Evolutionary conservation across 371 early-diverging fungal species (phyloP).

Genomic region (Basidiobolus meristosporus): DNA sequence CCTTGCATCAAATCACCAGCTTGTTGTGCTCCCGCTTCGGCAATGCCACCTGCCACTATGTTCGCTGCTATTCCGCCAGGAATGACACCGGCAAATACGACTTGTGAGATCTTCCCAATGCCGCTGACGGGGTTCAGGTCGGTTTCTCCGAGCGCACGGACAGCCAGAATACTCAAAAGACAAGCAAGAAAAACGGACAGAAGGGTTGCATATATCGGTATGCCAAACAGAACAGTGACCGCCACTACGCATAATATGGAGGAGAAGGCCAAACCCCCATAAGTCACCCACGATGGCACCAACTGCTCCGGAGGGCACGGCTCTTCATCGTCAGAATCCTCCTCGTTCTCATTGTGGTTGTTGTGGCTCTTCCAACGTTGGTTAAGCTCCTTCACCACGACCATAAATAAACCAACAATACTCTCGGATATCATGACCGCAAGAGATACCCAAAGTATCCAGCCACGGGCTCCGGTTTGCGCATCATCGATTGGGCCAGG

Average conservation of each 20-base stretch:
- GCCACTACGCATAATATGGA: constrained; percentile 30
- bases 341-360: constrained; percentile 11
- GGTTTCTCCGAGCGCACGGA: constrained; percentile 61
- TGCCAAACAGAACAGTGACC: constrained; percentile 34
- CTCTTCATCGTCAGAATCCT: constrained; percentile 13
- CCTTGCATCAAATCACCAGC: constrained; percentile 11
- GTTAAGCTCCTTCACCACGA: constrained; percentile 16
- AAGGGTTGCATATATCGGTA: constrained; percentile 16
- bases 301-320: constrained; percentile 12
- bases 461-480: constrained; percentile 52
- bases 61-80: constrained; percentile 58
- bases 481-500: constrained; percentile 50
- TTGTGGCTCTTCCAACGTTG: not conserved
- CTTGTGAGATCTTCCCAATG: constrained; percentile 71
- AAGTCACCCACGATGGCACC: constrained; percentile 29
- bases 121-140: constrained; percentile 69
- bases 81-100: constrained; percentile 52
- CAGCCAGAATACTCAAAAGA: constrained; percentile 27
- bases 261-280: constrained; percentile 33
- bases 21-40: constrained; percentile 57
- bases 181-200: constrained; percentile 32
- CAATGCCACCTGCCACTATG: constrained; percentile 68
- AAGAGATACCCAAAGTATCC: constrained; percentile 71
- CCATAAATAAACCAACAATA: constrained; percentile 34
- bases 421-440: constrained; percentile 69